Percentiles rank a stretch among this genome's conserved stretches.
Evolutionary conservation across 176 grass and related monocot species (phyloP).

Genomic region (Hordeum marinum): DNA sequence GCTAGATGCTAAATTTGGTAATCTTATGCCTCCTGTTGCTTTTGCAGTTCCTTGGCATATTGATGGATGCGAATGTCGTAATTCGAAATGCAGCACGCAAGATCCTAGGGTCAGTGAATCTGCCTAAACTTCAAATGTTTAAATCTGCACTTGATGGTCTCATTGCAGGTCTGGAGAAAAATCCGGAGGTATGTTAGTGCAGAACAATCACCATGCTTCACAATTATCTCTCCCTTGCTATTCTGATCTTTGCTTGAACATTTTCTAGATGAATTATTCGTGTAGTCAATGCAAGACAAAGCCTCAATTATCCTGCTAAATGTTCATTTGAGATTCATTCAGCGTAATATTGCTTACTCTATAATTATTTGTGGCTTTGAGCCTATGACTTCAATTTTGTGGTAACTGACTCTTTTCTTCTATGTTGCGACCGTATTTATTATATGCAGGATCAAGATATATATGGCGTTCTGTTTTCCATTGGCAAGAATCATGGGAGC

Average conservation of each 20-base stretch:
- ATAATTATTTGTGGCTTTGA: neutral
- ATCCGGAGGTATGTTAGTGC: slow-evolving; percentile 68
- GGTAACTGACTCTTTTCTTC: slow-evolving; percentile 24
- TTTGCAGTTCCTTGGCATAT: slow-evolving; percentile 78
- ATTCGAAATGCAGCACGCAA: slow-evolving; percentile 55
- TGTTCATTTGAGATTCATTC: neutral
- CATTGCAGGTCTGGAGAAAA: slow-evolving; percentile 61
- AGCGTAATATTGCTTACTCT: slow-evolving; percentile 4
- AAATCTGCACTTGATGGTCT: slow-evolving; percentile 67
- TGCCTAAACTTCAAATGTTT: slow-evolving; percentile 74
- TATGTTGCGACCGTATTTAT: slow-evolving; percentile 27
- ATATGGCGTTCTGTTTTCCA: slow-evolving; percentile 62
- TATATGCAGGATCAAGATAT: slow-evolving; percentile 80
- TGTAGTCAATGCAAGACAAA: neutral
- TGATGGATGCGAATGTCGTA: slow-evolving; percentile 54
- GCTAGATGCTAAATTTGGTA: neutral
- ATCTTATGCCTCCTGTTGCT: slow-evolving; percentile 15
- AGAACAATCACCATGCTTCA: too few relatives aligned
- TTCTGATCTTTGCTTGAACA: neutral
- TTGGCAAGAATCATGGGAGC: slow-evolving; percentile 69
- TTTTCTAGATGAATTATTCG: neutral
- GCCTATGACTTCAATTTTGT: neutral
- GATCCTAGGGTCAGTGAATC: slow-evolving; percentile 55
- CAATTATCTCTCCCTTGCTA: too few relatives aligned
- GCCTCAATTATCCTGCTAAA: neutral